Evolutionary conservation across 495 filamentous ascomycete genomes (phyloP), one percentile per base, ranked within the genome.

Genomic region (Podospora fimiseda): DNA sequence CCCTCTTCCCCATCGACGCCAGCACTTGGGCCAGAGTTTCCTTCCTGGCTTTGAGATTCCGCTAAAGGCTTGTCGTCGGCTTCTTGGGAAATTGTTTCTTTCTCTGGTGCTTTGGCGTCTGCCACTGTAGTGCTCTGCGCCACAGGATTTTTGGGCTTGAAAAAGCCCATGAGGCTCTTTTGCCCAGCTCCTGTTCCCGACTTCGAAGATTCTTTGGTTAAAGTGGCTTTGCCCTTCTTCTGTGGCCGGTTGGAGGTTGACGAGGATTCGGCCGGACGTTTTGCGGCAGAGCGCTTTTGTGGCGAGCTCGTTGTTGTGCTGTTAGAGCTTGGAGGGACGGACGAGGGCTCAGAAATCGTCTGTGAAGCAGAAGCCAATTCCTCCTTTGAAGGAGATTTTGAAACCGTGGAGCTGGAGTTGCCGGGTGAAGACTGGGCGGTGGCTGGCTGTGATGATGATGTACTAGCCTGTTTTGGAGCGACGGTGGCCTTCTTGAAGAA

Each of bases 81-180:
- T n/a, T n/a, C n/a, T 15, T 19, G 42, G 53, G 2, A 33, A 8
- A 2, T 3, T n/a, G 11, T 52, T 48, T 5, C 33, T 23, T 8
- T 43, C 23, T 13, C 39, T 51, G 1, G 27, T 5, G 5, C 27
- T 11, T 33, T 11, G 24, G 33, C 49, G 9, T 50, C 48, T 4
- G 22, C 52, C 15, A 27, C 27, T 20, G n/a, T 51, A 18, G 48
- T n/a, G n/a, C n/a, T n/a, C n/a, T n/a, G n/a, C 74, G 65, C 43
- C 6, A 54, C 27, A 2, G 67, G 54, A 3, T 56, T 45, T 57
- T 80, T 85, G 0, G 83, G 76, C 52, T 84, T 84, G 72, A 95
- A 95, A 71, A 96, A 96, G 6, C 88, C 87, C 66, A 77, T 86
- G 0, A 95, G 73, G 27, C 79, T 90, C 60, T 85, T 82, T 64